Evolutionary conservation across 2,329 filamentous ascomycete species (phyloP).

Genomic region (Colletotrichum sublineola): DNA sequence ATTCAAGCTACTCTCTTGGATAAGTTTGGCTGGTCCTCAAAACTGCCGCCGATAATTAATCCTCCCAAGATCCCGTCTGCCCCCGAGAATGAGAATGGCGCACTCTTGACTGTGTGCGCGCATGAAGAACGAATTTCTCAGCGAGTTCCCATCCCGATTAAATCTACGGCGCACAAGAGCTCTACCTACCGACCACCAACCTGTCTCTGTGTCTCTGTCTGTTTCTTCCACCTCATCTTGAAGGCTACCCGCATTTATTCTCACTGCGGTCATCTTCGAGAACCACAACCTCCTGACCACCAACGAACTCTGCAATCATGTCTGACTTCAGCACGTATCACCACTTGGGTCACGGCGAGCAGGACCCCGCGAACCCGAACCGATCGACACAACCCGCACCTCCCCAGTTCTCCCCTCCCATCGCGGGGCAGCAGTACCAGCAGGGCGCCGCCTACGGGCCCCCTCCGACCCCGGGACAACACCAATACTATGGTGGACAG

Average conservation of each 20-base stretch:
- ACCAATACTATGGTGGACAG: conserved; percentile 57
- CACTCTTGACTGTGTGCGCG: conserved; percentile 37
- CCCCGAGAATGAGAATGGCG: conserved; percentile 33
- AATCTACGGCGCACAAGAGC: conserved; percentile 29
- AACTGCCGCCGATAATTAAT: conserved; percentile 1
- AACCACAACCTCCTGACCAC: conserved; percentile 4
- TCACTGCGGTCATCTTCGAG: not conserved
- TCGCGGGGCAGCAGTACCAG: conserved; percentile 68
- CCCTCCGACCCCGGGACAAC: conserved; percentile 53
- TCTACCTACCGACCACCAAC: not conserved
- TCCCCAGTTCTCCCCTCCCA: conserved; percentile 69
- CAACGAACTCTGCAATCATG: conserved; percentile 54
- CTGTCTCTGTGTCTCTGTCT: not conserved
- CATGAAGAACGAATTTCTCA: conserved; percentile 7
- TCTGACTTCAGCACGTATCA: conserved; percentile 69
- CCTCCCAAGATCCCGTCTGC: not conserved
- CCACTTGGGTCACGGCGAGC: conserved; percentile 68
- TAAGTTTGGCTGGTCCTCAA: conserved; percentile 25
- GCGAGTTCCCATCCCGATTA: not conserved
- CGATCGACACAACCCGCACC: conserved; percentile 63
- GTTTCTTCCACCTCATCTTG: conserved; percentile 8
- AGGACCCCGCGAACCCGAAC: conserved; percentile 68
- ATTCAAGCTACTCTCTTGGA: conserved; percentile 27
- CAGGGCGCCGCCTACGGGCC: conserved; percentile 57
- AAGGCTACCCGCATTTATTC: conserved; percentile 22